Evolutionary conservation across 2,329 filamentous ascomycete species (phyloP).

Genomic region (Scorias spongiosa): DNA sequence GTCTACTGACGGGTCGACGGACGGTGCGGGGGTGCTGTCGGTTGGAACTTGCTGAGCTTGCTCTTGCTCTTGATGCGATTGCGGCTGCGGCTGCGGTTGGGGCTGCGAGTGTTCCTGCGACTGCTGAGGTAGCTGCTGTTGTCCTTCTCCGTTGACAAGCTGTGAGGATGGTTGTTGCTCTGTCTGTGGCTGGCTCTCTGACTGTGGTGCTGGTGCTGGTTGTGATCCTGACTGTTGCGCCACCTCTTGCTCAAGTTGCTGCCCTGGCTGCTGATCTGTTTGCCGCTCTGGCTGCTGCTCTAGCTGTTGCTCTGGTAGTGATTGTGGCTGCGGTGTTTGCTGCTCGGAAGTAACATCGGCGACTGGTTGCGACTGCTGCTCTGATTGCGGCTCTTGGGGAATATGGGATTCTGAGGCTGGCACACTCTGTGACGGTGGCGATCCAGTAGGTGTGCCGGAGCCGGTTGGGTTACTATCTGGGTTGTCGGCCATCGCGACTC

Average conservation of each 20-base stretch:
- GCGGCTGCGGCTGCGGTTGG: constrained; percentile 2
- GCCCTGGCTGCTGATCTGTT: no score
- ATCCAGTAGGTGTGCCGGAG: neutral
- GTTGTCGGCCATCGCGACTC: neutral
- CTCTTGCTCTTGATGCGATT: neutral
- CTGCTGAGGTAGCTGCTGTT: neutral
- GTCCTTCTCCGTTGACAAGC: constrained; percentile 1
- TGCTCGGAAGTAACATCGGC: neutral
- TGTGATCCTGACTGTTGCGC: no score
- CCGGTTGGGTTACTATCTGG: neutral
- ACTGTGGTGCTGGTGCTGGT: no score
- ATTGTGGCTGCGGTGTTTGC: constrained; percentile 1
- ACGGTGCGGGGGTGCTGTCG: constrained; percentile 9
- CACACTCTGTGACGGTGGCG: neutral
- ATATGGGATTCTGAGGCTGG: no score
- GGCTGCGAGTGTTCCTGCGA: neutral
- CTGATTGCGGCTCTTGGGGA: neutral
- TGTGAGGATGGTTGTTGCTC: neutral
- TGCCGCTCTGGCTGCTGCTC: neutral
- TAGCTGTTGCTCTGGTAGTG: neutral
- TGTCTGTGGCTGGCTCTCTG: no score
- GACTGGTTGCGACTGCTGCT: constrained; percentile 2
- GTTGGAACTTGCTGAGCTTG: neutral
- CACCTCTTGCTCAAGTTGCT: no score
- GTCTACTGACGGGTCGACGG: constrained; percentile 27